Base-by-base conservation (phyloP, 371 early-diverging fungal species). In the Syncephalastrum racemosum region DNA sequence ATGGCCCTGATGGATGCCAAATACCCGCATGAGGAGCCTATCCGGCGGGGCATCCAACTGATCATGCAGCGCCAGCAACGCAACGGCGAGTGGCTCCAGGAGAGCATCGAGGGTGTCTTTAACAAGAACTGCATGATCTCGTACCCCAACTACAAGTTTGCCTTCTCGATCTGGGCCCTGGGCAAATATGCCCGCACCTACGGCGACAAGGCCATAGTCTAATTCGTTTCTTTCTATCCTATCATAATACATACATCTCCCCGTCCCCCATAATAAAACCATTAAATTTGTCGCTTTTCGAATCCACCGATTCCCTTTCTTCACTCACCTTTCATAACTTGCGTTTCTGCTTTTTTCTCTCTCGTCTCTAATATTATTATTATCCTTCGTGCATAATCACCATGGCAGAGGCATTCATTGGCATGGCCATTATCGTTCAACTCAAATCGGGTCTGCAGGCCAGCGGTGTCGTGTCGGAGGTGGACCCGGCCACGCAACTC, bases 101-200 rank as follows among this genome's bases (percentile, higher is more conserved):
- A 98, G 64, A 86, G 81, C 43, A 95, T 97, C 56, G 99, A 98
- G 73, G 99, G 99, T 39, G 96, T 97, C 42, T 98, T 98, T 68
- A 98, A 97, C 83, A 91, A 95, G 69, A 89, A 85, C 59, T 92
- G 91, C 67, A 89, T 85, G 73, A 97, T 98, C 67, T 86, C 90
- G 23, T 98, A 98, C 68, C 97, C 97, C 22, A 96, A 95, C 73
- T 97, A 93, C 80, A 97, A 95, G 76, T 92, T 94, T 58, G 66
- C 87, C 58, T 98, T 97, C 59, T 85, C 91, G 4, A 90, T 96
- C 42, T 98, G 98, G 98, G 98, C 98, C 1, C 77, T 98, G 52
- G 95, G 96, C 22, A 79, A 90, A 48, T 98, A 93, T 60, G 90
- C 90, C 3, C 83, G 80, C 25, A 50, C 79, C 14, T 91, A 89